Percentiles rank a stretch among this genome's conserved stretches.
phyloP scores from a whole-genome alignment of 805 yeast species.

The Yarrowia sp. region DNA sequence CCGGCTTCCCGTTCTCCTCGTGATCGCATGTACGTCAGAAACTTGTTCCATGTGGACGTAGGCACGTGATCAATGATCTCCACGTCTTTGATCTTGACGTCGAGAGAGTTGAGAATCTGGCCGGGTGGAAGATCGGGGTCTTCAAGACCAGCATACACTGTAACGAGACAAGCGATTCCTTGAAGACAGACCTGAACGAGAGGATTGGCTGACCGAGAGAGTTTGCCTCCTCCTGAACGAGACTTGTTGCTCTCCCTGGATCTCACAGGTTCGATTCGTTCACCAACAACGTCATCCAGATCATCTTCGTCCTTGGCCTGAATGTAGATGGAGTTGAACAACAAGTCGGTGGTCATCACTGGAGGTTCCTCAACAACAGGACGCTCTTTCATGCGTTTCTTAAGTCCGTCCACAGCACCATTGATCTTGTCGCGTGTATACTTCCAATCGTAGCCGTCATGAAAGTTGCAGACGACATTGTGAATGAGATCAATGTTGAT shows the following conservation, averaged over 20 bases:
- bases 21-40: conserved; percentile 71
- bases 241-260: background rate
- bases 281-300: conserved; percentile 47
- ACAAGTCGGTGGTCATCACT: conserved; percentile 57
- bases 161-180: conserved; percentile 59
- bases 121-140: conserved; percentile 50
- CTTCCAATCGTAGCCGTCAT: conserved; percentile 94
- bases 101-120: conserved; percentile 59
- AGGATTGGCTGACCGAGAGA: conserved; percentile 69
- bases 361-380: conserved; percentile 5
- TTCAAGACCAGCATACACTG: conserved; percentile 54
- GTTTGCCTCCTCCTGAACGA: conserved; percentile 52
- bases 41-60: conserved; percentile 89
- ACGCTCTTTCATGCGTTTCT: conserved; percentile 55
- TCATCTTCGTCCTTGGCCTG: conserved; percentile 56
- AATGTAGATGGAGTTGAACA: conserved; percentile 82
- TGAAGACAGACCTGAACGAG: conserved; percentile 64
- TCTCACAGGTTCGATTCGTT: background rate
- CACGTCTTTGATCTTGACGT: conserved; percentile 60
- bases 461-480: conserved; percentile 54
- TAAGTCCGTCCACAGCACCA: conserved; percentile 69
- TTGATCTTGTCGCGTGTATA: conserved; percentile 72
- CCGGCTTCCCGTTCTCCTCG: conserved; percentile 75
- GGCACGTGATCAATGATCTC: conserved; percentile 78
- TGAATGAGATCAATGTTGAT: conserved; percentile 44